Evolutionary conservation across 2,329 filamentous ascomycete species (phyloP).

Genomic region (Trichocomaceae sp.): DNA sequence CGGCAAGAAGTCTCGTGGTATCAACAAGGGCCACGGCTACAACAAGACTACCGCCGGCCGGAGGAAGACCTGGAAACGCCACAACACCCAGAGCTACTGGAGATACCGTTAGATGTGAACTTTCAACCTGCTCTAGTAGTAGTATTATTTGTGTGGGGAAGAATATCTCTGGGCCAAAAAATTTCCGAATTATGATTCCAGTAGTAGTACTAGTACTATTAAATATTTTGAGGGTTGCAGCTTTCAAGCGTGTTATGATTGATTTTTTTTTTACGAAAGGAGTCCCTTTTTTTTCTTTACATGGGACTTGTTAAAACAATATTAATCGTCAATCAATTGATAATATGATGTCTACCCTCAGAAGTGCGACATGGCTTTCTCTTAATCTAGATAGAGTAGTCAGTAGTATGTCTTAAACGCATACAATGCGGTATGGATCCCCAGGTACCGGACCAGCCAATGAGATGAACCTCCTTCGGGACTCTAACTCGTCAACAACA

Average conservation of each 20-base stretch:
- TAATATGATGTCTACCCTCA: conserved; percentile 9
- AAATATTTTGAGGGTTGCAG: conserved; percentile 21
- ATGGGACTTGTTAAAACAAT: neutral
- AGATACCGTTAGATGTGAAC: conserved; percentile 71
- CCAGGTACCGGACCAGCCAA: neutral
- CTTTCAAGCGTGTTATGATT: conserved; percentile 26
- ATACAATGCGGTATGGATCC: neutral
- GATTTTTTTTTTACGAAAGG: conserved; percentile 16
- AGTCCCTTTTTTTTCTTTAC: conserved; percentile 7
- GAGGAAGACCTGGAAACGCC: conserved; percentile 99
- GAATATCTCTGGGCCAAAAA: conserved; percentile 4
- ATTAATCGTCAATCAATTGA: conserved; percentile 9
- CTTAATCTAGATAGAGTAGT: neutral
- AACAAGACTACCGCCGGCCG: conserved; percentile 96
- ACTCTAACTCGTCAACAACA: neutral
- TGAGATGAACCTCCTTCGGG: neutral
- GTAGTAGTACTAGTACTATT: too few relatives aligned
- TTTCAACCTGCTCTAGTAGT: too few relatives aligned
- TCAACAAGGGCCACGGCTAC: conserved; percentile 98
- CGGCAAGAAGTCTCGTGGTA: conserved; percentile 98
- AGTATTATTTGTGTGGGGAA: too few relatives aligned
- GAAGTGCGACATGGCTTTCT: neutral
- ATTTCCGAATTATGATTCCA: neutral
- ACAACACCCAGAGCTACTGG: conserved; percentile 99
- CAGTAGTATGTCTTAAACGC: neutral